phyloP scores from a whole-genome alignment of 2,329 filamentous ascomycete species.

The Dryadomyces quercivorus region DNA sequence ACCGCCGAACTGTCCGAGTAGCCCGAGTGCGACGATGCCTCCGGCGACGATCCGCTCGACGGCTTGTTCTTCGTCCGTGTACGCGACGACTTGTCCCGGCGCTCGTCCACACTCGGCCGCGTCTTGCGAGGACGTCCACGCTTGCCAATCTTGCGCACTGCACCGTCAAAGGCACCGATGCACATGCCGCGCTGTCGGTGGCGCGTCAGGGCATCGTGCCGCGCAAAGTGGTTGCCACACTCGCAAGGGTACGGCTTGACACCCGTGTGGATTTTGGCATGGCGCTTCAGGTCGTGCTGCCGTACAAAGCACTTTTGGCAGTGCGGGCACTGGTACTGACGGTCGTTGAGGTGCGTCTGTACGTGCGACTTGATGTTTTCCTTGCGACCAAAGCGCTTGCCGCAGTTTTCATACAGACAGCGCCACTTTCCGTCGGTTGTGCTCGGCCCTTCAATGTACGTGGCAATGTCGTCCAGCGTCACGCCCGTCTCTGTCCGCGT shows the following conservation, averaged over 20 bases:
- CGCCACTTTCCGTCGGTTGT: slow-evolving; percentile 66
- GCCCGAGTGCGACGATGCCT: slow-evolving; percentile 37
- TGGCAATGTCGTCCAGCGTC: slow-evolving; percentile 70
- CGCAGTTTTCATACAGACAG: slow-evolving; percentile 62
- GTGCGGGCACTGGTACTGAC: slow-evolving; percentile 86
- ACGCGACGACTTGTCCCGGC: slow-evolving; percentile 43
- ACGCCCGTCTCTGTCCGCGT: slow-evolving; percentile 70
- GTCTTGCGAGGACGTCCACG: slow-evolving; percentile 53
- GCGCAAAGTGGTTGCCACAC: slow-evolving; percentile 87
- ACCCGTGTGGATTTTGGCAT: slow-evolving; percentile 93
- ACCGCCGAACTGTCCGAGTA: slow-evolving; percentile 44
- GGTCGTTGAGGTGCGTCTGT: slow-evolving; percentile 92
- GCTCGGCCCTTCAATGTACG: slow-evolving; percentile 62
- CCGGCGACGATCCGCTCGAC: slow-evolving; percentile 30
- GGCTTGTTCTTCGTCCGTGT: slow-evolving; percentile 44
- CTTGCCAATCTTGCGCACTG: slow-evolving; percentile 47
- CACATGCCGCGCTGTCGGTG: slow-evolving; percentile 96
- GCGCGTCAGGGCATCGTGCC: slow-evolving; percentile 87
- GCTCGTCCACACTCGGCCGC: slow-evolving; percentile 42
- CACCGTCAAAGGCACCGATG: slow-evolving; percentile 81
- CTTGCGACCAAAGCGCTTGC: slow-evolving; percentile 87
- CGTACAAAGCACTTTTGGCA: slow-evolving; percentile 95
- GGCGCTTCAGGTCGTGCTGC: slow-evolving; percentile 92
- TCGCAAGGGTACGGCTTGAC: slow-evolving; percentile 92
- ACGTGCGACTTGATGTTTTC: slow-evolving; percentile 99